phyloP scores from a whole-genome alignment of 352 stramenopile genomes.

The Pythium volutum region DNA sequence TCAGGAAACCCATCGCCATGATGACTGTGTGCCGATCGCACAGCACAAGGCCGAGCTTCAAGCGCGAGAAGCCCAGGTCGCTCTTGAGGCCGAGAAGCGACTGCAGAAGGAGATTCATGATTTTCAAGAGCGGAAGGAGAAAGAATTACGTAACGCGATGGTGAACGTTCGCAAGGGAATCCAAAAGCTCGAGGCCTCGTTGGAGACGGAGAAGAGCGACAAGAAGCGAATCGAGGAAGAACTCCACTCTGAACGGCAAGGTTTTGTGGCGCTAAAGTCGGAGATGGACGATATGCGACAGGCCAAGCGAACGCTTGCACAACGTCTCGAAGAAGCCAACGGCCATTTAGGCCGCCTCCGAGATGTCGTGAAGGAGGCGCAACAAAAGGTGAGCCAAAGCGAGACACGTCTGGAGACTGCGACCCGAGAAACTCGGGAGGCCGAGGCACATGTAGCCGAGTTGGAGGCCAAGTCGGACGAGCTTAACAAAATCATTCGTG shows the following conservation, averaged over 20 bases:
- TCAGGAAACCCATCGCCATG: slow-evolving; percentile 12
- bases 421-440: slow-evolving; percentile 3
- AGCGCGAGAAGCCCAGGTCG: slow-evolving; percentile 46
- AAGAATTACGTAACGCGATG: slow-evolving; percentile 64
- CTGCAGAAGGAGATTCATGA: slow-evolving; percentile 53
- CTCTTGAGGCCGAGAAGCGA: slow-evolving; percentile 46
- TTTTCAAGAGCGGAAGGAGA: slow-evolving; percentile 64
- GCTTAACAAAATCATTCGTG: neutral
- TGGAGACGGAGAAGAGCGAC: slow-evolving; percentile 45
- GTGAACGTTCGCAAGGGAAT: slow-evolving; percentile 72
- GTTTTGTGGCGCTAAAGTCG: slow-evolving; percentile 50
- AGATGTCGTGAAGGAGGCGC: slow-evolving; percentile 35
- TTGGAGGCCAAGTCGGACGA: neutral
- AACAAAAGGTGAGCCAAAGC: slow-evolving; percentile 31
- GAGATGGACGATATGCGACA: slow-evolving; percentile 52
- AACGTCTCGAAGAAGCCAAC: slow-evolving; percentile 69
- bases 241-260: slow-evolving; percentile 43
- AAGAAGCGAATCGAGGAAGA: slow-evolving; percentile 56
- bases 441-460: neutral
- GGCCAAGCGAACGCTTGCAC: slow-evolving; percentile 37
- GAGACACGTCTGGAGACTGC: slow-evolving; percentile 31
- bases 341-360: slow-evolving; percentile 60
- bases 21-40: slow-evolving; percentile 35
- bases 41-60: slow-evolving; percentile 60
- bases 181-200: slow-evolving; percentile 54